Base-by-base conservation (phyloP, 805 yeast genomes). In the Candida cerambycidarum region DNA sequence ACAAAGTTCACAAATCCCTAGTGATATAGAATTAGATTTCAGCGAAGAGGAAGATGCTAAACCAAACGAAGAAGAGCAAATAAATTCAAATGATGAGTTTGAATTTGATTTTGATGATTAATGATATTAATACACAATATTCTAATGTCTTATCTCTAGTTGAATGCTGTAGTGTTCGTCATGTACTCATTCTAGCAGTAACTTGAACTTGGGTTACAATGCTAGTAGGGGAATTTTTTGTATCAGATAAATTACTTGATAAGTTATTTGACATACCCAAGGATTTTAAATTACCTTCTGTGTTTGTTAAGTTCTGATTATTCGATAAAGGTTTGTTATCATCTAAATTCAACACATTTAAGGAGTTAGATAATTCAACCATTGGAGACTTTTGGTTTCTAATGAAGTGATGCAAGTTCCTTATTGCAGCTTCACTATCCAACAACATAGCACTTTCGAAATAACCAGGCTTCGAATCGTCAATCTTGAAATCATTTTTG, bases 401-500 rank as follows among this genome's bases (percentile, higher is more conserved):
- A 25, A 42, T 25, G 27, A 33, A 75, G 42, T 66, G 69, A 44
- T 71, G 71, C 41, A 76, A 63, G 32, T 62, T 63, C 51, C 68
- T 58, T 40, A 65, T 62, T 1, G 82, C 76, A 17, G 66, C 63
- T 47, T 74, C 79, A 2, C 72, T 62, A 48, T 78, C 83, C 39
- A 79, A 61, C 21, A 79, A 58, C 51, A 79, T 55, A 24, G 83
- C 74, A 15, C 77, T 69, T 58, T 79, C 85, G 59, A 79, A 77
- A 42, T 79, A 76, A 1, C 84, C 83, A 0, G 85, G 84, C 41
- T 75, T 58, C 3, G 83, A 77, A 33, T 81, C 83, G 55, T 79
- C 84, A 29, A 79, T 74, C 50, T 75, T 75, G 45, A 79, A 54
- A 6, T 54, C 54, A 48, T 77, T 77, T 17, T 65, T 64, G 45